Base-by-base conservation (phyloP, 768 basidiomycete species). In the Trametes cinnabarina region DNA sequence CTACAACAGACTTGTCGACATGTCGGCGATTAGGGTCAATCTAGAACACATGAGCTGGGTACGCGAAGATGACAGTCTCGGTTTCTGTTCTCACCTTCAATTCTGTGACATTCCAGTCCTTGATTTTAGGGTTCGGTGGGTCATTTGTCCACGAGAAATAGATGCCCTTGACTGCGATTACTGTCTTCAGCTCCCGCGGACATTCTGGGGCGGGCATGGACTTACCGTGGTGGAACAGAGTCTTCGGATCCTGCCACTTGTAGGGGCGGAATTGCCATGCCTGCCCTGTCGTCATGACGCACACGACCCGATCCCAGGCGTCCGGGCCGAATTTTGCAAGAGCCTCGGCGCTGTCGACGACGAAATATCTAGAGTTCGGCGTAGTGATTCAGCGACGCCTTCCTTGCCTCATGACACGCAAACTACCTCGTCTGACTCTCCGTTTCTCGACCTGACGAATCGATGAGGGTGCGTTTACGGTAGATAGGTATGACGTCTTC, bases 211-310 rank as follows among this genome's bases (percentile, higher is more conserved):
- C 10, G 37, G 23, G 46, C 28, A 3, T 47, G 19, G 11, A 65
- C 78, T 44, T 63, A 96, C 95, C 94, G 67, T 98, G 90, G 68
- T 97, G 91, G 74, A 99, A 98, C 25, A 99, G 73, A 49, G 89
- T 82, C 58, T 86, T 85, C 1, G 97, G 97, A 67, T 98, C 94
- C 48, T 81, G 86, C 96, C 96, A 99, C 70, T 96, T 95, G 76
- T 98, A 98, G 17, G 92, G 89, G 56, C 87, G 80, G 74, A 99
- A 99, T 70, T 99, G 97, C 97, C 97, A 98, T 30, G 90, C 88
- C 65, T 98, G 96, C 1, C 97, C 97, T 0, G 97, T 99, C 9
- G 97, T 98, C 85, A 97, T 88, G 15, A 99, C 96, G 63, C 95
- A 97, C 4, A 97, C 88, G 4, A 99, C 97, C 35, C 96, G 83